A percentile compares a stretch with the other conserved stretches of the same genome.
These are phyloP conservation scores for Begonia loranthoides DNA, from an alignment of 306 rosid species.

Conservation along the genomic window DNA sequence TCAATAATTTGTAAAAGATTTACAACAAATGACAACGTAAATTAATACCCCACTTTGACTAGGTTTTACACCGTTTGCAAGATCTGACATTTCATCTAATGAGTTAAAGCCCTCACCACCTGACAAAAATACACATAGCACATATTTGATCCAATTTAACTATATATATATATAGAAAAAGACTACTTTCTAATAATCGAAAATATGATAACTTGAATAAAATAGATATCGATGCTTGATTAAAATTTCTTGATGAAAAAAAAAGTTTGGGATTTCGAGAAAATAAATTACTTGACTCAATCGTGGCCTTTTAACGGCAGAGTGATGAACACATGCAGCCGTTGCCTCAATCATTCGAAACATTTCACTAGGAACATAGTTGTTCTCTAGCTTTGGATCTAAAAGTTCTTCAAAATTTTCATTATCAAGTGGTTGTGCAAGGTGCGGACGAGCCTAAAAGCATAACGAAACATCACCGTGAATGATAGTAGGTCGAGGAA, in stretches of 20 bases:
- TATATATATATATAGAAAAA: background rate
- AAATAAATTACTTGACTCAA: background rate
- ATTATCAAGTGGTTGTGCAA: background rate
- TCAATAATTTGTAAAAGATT: background rate
- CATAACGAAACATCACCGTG: background rate
- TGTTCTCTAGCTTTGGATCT: background rate
- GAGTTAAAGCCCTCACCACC: constrained; percentile 90
- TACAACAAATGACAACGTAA: background rate
- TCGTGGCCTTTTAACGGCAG: background rate
- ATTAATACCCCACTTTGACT: constrained; percentile 64
- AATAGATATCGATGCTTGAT: too few species aligned
- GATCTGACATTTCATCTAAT: constrained; percentile 55
- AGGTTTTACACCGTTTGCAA: constrained; percentile 77
- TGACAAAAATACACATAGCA: constrained; percentile 5
- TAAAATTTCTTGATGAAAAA: too few species aligned
- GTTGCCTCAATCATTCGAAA: background rate
- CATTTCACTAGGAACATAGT: background rate
- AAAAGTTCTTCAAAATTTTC: background rate
- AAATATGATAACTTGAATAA: too few species aligned
- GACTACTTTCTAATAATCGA: background rate
- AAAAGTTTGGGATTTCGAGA: too few species aligned
- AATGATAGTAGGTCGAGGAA: too few species aligned
- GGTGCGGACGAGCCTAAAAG: background rate
- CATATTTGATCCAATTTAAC: background rate
- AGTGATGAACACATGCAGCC: background rate